Evolutionary conservation across 495 filamentous ascomycete species (phyloP), one percentile per base, ranked within the genome.

Genomic region (Lasiosphaeris hirsuta): DNA sequence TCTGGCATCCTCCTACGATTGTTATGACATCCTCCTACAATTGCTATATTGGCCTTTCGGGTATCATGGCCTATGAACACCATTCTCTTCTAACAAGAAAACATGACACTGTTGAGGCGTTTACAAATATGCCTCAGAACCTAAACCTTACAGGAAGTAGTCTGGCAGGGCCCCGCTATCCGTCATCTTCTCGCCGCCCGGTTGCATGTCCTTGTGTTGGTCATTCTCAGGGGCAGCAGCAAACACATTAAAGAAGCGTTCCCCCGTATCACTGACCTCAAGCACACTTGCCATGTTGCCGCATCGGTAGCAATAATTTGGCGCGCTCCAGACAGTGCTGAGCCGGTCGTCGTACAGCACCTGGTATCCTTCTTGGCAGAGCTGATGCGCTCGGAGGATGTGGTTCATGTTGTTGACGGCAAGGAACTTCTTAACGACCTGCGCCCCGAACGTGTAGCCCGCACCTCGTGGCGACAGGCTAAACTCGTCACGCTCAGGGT

Each of bases 311-410:
- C 92, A 97, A 73, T 97, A 97, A 64, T 97, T 97, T 4, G 92
- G 92, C 2, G 92, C 94, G 68, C 90, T 95, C 94, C 94, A 98
- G 4, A 98, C 94, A 4, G 95, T 97, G 71, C 89, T 94, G 51
- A 98, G 75, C 17, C 86, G 86, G 71, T 97, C 92, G 68, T 97
- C 94, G 70, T 94, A 98, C 5, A 98, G 81, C 51, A 96, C 86
- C 73, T 97, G 92, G 71, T 90, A 98, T 0, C 94, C 94, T 71
- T 98, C 94, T 68, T 98, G 92, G 67, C 94, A 98, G 0, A 98
- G 81, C 76, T 98, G 94, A 70, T 98, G 94, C 9, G 94, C 94
- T 2, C 94, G 90, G 41, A 98, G 74, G 58, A 98, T 98, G 71
- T 98, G 94, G 15, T 85, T 89, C 92, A 97, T 97, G 61, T 82